Conservation (phyloP, 129 eudicot species). For the Oenanthe sinensis region DNA sequence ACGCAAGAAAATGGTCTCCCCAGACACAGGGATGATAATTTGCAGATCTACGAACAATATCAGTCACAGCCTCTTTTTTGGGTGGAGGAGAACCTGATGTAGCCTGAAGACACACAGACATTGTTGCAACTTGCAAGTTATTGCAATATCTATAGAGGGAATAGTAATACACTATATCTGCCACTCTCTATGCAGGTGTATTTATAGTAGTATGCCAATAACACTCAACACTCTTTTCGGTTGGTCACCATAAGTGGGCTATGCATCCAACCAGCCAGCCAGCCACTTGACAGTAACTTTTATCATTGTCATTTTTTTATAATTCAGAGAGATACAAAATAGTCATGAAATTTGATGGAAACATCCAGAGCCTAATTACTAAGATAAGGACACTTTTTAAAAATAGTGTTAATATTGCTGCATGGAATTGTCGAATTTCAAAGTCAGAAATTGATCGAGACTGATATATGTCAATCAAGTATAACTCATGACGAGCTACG, state of each 20-base stretch:
- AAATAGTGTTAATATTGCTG: too few species aligned
- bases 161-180: background rate
- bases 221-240: background rate
- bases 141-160: background rate
- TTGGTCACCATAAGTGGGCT: background rate
- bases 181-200: background rate
- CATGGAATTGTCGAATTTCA: too few species aligned
- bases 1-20: constrained; percentile 10
- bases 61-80: background rate
- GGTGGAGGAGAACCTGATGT: background rate
- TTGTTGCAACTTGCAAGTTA: background rate
- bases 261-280: background rate
- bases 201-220: background rate
- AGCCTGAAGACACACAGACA: background rate
- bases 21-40: constrained; percentile 5
- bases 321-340: too few species aligned
- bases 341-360: too few species aligned
- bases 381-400: too few species aligned
- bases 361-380: too few species aligned
- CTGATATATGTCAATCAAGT: too few species aligned
- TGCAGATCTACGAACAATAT: background rate
- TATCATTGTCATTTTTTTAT: too few species aligned
- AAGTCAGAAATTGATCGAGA: too few species aligned
- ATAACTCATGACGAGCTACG: too few species aligned
- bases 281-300: too few species aligned